Conservation (phyloP, 192 early-diverging fungal genomes). For the Coemansia sp. region DNA sequence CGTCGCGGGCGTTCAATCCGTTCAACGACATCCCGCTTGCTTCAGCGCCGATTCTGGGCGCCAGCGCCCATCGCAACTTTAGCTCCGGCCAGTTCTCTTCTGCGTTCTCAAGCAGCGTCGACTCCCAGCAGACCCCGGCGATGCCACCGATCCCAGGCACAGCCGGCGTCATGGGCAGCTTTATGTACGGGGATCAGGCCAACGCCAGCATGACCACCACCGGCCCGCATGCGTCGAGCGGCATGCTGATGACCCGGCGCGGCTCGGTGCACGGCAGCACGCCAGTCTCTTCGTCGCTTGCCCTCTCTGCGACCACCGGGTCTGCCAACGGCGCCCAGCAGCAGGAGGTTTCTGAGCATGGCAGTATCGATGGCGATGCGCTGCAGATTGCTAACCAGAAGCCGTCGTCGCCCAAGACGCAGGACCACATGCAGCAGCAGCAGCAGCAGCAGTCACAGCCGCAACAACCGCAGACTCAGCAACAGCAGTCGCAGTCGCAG, state of each 20-base stretch:
- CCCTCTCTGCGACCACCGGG: slow-evolving; percentile 14
- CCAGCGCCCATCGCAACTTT: slow-evolving; percentile 31
- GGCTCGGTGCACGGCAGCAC: slow-evolving; percentile 49
- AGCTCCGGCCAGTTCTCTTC: slow-evolving; percentile 28
- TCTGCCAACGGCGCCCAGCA: slow-evolving; percentile 10
- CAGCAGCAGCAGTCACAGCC: slow-evolving; percentile 5
- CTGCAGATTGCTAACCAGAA: slow-evolving; percentile 54
- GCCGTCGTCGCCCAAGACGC: slow-evolving; percentile 20
- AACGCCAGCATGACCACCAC: slow-evolving; percentile 5
- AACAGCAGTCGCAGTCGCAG: slow-evolving; percentile 5
- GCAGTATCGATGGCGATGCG: slow-evolving; percentile 41
- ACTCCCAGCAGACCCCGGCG: slow-evolving; percentile 3
- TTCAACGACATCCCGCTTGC: slow-evolving; percentile 50
- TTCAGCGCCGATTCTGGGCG: slow-evolving; percentile 52
- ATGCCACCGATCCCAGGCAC: slow-evolving; percentile 30
- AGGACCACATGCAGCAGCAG: slow-evolving; percentile 5
- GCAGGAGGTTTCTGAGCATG: slow-evolving; percentile 42
- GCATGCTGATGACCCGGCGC: slow-evolving; percentile 38
- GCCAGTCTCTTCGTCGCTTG: slow-evolving; percentile 34
- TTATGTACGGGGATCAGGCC: slow-evolving; percentile 29
- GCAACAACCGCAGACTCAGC: slow-evolving; percentile 6
- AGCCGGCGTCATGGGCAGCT: slow-evolving; percentile 38
- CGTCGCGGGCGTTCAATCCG: slow-evolving; percentile 44
- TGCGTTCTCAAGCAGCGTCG: slow-evolving; percentile 33
- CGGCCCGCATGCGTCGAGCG: slow-evolving; percentile 10